Evolutionary conservation across 371 early-diverging fungal genomes (phyloP), one percentile per base, ranked within the genome.

Genomic region (Paraphysoderma sedebokerense): DNA sequence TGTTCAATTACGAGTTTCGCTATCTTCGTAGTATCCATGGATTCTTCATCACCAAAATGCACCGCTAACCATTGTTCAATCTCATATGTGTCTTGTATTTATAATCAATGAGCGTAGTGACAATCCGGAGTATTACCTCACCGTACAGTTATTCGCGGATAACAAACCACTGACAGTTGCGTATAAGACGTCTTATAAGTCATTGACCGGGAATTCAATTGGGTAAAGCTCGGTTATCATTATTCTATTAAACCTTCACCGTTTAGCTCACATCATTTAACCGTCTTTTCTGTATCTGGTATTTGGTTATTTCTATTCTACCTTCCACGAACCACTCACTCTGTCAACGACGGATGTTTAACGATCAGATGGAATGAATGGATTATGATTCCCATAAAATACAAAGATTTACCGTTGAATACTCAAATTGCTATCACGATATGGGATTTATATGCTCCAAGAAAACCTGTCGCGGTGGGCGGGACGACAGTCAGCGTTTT

Each of bases 301-400:
- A 8, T 23, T 24, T 17, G 2, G 24, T 28, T 29, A 28, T 29
- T 3, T 22, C 6, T 27, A 32, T 3, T 3, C 26, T 27, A 11
- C 1, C 28, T 11, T 42, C 3, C 4, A 48, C 1, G 49, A 57
- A 9, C 59, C 60, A n/a, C 36, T 53, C 5, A 53, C 55, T 2
- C 24, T 58, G 27, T 59, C 59, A 4, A 39, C 55, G 38, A 56
- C 56, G 48, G 52, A 57, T 44, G 49, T 55, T 28, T 54, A 52
- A 51, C 38, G 23, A 23, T 0, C 50, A 76, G 82, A 9, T 88
- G 88, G 89, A 81, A 87, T 57, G 91, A 91, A 66, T 90, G 92
- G 92, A 58, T 95, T 24, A 66, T 71, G 13, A 61, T 95, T 31
- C 92, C 95, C 2, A 67, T 90, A 45, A 79, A 75, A 55, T 88